Percentiles rank a stretch among this genome's conserved stretches.
These are phyloP conservation scores for Paspalum notatum DNA, from an alignment of 176 grass and related monocot genomes.

Conservation along the genomic window DNA sequence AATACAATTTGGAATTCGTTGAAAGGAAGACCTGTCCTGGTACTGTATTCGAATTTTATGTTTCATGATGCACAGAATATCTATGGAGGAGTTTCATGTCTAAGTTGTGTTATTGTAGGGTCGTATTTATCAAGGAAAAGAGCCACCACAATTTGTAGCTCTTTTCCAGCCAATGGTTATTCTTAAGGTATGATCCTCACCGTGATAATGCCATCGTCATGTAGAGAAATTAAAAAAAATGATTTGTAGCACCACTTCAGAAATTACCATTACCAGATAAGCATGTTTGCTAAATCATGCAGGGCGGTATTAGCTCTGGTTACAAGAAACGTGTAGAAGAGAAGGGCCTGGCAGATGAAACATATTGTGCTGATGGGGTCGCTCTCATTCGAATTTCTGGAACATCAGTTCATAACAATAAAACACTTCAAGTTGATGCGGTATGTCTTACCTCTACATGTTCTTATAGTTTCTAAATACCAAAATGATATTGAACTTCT, in stretches of 20 bases:
- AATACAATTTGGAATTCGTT: constrained; percentile 75
- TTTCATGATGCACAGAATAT: not conserved
- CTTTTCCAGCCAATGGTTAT: constrained; percentile 95
- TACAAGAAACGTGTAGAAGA: constrained; percentile 76
- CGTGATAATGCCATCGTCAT: constrained; percentile 6
- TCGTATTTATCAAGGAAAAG: constrained; percentile 85
- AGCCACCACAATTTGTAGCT: constrained; percentile 84
- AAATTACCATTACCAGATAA: constrained; percentile 9
- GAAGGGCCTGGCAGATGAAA: constrained; percentile 75
- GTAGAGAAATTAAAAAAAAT: constrained; percentile 14
- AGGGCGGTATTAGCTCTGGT: constrained; percentile 82
- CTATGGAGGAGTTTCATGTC: constrained; percentile 34
- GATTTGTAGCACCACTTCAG: not conserved
- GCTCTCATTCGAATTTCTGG: constrained; percentile 78
- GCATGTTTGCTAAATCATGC: constrained; percentile 34
- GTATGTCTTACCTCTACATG: constrained; percentile 49
- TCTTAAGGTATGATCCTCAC: constrained; percentile 66
- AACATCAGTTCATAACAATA: constrained; percentile 79
- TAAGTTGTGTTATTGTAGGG: constrained; percentile 60
- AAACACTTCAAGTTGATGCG: constrained; percentile 86
- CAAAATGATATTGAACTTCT: not conserved
- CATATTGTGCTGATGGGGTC: constrained; percentile 65
- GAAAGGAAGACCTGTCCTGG: constrained; percentile 83
- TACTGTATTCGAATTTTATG: constrained; percentile 41
- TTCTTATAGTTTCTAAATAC: constrained; percentile 29